Percentiles rank a stretch among this genome's conserved stretches.
Evolutionary conservation across 306 rosid genomes (phyloP).

Genomic region (Arachis hypogaea): DNA sequence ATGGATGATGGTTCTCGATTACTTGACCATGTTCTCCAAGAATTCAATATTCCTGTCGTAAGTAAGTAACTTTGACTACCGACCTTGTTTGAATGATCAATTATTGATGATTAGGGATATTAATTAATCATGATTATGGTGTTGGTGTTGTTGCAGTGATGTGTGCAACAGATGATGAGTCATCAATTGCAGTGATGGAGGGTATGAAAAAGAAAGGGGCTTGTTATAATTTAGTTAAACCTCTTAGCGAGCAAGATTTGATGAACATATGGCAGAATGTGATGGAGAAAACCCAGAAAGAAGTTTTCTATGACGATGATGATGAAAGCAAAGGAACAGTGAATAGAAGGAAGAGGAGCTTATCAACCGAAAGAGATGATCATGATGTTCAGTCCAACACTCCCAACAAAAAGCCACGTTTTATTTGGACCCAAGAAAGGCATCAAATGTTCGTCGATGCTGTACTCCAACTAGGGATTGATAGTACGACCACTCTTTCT

Average conservation of each 20-base stretch:
- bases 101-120: background rate
- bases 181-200: conserved; percentile 45
- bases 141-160: conserved; percentile 61
- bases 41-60: conserved; percentile 68
- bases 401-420: conserved; percentile 63
- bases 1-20: conserved; percentile 60
- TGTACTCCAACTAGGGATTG: conserved; percentile 63
- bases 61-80: conserved; percentile 47
- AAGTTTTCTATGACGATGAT: conserved; percentile 55
- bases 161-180: conserved; percentile 53
- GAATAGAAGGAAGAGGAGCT: conserved; percentile 52
- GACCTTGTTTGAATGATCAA: background rate
- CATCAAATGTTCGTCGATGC: conserved; percentile 60
- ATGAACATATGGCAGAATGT: conserved; percentile 75
- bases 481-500: conserved; percentile 50
- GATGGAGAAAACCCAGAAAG: conserved; percentile 39
- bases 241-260: conserved; percentile 54
- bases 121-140: conserved; percentile 28
- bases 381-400: conserved; percentile 53
- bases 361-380: conserved; percentile 54
- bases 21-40: conserved; percentile 54
- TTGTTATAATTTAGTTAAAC: conserved; percentile 67
- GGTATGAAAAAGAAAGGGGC: conserved; percentile 56
- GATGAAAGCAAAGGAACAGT: conserved; percentile 56
- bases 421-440: conserved; percentile 63